Base-by-base conservation (phyloP, 257 asterid genomes). In the Solanum ossicruentum region DNA sequence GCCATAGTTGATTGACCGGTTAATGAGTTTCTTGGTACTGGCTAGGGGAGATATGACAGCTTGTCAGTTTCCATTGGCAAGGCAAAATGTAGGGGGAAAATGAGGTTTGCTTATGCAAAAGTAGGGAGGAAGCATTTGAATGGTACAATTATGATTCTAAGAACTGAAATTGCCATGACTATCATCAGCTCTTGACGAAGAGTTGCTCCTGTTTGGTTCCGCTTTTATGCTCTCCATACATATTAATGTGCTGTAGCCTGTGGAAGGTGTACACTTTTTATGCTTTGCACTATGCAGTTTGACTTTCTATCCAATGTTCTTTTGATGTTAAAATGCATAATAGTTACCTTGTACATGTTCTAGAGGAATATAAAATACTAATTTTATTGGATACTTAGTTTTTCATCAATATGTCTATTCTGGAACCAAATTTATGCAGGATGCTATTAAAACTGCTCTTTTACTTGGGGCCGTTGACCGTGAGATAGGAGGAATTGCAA, bases 401-500 rank as follows among this genome's bases (percentile, higher is more conserved):
- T 60, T 79, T 78, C 70, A 15, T 39, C 39, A 26, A 66, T 18
- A 66, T 61, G 61, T 47, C 55, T 89, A 54, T 88, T 86, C 57
- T 83, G n/a, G 80, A 39, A n/a, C 26, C 66, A 79, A 72, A 65
- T 51, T 83, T 87, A 69, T 78, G 81, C 91, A 97, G 99, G 99
- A 97, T 81, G 98, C 98, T 26, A 93, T 97, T 86, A 97, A 97
- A 91, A 94, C 98, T 54, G 98, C 98, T 83, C 98, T 97, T 82
- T 89, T 97, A 86, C 99, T 97, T 84, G 99, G 99, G 83, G 99
- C 99, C 45, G 86, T 94, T 87, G 99, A 97, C 88, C 95, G 98
- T 72, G 98, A 92, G 87, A 91, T 97, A 72, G 99, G 98, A 88
- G 99, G 99, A 81, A 95, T 97, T 88, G 99, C 98, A 58, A 95